Evolutionary conservation across 1,284 basidiomycete genomes (phyloP), one percentile per base, ranked within the genome.

Genomic region (Anthracocystis setariae): DNA sequence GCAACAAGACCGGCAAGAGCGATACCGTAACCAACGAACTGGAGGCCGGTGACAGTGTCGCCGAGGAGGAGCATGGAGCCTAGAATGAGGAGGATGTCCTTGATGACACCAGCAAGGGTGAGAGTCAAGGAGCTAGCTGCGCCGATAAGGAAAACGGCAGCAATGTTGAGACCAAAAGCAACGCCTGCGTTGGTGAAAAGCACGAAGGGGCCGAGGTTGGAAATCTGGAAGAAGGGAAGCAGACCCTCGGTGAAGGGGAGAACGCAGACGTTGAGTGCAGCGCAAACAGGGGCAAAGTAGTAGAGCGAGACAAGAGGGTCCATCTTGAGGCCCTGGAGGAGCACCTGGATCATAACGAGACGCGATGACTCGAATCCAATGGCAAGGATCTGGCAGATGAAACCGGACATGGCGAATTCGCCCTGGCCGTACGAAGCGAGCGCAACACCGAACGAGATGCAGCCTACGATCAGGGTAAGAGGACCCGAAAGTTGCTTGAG

Each of bases 271-370:
- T 97, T 98, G 86, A 98, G 91, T 63, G 87, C 84, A 1, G 94
- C 94, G 83, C 95, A 98, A 55, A 98, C 85, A 52, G 83, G 83
- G 2, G 79, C 78, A 64, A 85, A 83, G 87, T 96, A 98, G 86
- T 97, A 92, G 56, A 98, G 86, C 32, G 93, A 96, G 24, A 95
- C 93, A 27, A 97, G 88, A 3, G 94, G 94, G 84, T 96, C 93
- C 94, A 97, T 82, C 79, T 97, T 95, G 83, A 96, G 86, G 47
- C 94, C 94, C 84, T 98, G 94, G 2, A 98, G 87, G 40, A 98
- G 88, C 58, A 95, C 89, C 84, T 98, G 91, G 71, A 98, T 96
- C 91, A 98, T 94, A 43, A 98, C 93, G 18, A 98, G 88, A 48
- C 94, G 90, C 32, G 91, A 92, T 2, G 91, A 90, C 84, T 94